A percentile compares a stretch with the other conserved stretches of the same genome.
phyloP scores from a whole-genome alignment of 257 asterid genomes.

The Oldenlandia corymbosa region DNA sequence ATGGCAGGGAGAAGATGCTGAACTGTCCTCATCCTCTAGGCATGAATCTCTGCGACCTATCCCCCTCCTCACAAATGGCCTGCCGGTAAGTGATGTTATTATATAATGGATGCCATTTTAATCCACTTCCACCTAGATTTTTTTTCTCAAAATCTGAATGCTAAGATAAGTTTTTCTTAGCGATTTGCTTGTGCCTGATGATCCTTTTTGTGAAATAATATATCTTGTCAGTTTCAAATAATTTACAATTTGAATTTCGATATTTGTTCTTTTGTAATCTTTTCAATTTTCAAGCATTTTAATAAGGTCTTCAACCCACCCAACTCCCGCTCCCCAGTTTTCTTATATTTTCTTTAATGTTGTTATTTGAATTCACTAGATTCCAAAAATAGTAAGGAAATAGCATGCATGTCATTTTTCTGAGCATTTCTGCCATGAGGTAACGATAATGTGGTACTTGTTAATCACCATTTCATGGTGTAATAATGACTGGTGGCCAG shows the following conservation, averaged over 20 bases:
- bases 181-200: neutral
- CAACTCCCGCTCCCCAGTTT: no score
- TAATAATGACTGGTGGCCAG: no score
- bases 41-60: constrained; percentile 79
- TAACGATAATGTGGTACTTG: neutral
- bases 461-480: neutral
- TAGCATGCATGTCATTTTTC: neutral
- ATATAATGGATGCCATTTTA: neutral
- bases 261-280: no score
- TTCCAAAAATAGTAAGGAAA: neutral
- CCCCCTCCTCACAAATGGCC: constrained; percentile 88
- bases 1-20: constrained; percentile 80
- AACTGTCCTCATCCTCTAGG: constrained; percentile 77
- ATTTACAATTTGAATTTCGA: no score
- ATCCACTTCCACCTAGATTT: neutral
- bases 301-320: no score
- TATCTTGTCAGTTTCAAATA: no score
- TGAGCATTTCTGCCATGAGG: neutral
- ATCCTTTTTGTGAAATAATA: neutral
- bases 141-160: neutral
- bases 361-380: neutral
- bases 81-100: constrained; percentile 46
- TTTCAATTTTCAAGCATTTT: no score
- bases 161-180: neutral
- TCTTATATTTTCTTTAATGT: no score